Evolutionary conservation across 257 asterid species (phyloP).

Genomic region (Solanum microdontum): DNA sequence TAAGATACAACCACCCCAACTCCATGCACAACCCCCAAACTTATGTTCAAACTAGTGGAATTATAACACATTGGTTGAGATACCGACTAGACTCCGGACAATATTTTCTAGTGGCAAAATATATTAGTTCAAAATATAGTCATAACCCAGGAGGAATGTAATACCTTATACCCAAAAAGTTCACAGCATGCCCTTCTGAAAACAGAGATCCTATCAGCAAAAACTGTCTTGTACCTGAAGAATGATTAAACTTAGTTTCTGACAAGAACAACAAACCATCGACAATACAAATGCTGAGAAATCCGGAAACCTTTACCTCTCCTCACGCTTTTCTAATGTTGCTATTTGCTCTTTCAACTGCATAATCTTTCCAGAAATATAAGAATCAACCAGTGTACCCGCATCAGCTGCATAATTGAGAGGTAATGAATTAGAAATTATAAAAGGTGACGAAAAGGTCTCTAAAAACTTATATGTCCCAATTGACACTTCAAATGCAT

Average conservation of each 20-base stretch:
- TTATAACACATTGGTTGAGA: not conserved
- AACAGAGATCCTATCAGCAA: slow-evolving; percentile 93
- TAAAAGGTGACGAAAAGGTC: not conserved
- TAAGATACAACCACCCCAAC: not conserved
- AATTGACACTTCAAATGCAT: not conserved
- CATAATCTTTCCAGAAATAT: slow-evolving; percentile 73
- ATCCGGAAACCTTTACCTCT: slow-evolving; percentile 45
- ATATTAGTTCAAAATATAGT: not conserved
- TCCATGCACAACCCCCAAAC: not conserved
- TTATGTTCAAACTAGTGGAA: not conserved
- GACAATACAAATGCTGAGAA: slow-evolving; percentile 1
- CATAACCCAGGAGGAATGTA: not conserved
- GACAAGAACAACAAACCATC: slow-evolving; percentile 16
- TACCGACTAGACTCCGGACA: not conserved
- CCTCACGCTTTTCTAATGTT: slow-evolving; percentile 93
- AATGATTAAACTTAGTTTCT: slow-evolving; percentile 11
- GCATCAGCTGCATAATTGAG: slow-evolving; percentile 55
- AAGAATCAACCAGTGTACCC: slow-evolving; percentile 79
- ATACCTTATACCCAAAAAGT: slow-evolving; percentile 97
- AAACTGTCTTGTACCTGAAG: slow-evolving; percentile 79
- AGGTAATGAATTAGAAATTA: slow-evolving; percentile 1
- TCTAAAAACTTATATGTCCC: not conserved
- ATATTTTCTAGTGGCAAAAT: not conserved
- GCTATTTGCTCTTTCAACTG: slow-evolving; percentile 97
- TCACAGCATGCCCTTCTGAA: slow-evolving; percentile 98